phyloP scores from a whole-genome alignment of 768 basidiomycete species.

The Hericium alpestre region DNA sequence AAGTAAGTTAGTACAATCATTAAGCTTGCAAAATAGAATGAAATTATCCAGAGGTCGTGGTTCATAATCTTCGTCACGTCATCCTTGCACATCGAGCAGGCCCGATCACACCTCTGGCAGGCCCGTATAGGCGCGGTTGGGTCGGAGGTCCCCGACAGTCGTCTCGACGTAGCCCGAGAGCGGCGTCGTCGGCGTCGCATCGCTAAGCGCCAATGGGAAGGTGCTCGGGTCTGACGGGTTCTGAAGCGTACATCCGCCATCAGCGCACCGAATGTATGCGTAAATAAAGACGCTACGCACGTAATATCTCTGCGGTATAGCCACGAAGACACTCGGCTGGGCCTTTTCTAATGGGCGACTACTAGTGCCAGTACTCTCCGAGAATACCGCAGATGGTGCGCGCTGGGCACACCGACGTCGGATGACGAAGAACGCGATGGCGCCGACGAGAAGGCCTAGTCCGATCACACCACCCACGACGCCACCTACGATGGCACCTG shows the following conservation, averaged over 20 bases:
- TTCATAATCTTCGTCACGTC: too few relatives aligned
- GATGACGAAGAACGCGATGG: conserved; percentile 23
- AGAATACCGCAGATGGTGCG: background rate
- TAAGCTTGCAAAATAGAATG: too few relatives aligned
- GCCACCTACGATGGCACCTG: conserved; percentile 58
- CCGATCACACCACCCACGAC: conserved; percentile 43
- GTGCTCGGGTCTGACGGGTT: conserved; percentile 14
- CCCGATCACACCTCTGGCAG: background rate
- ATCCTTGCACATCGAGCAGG: too few relatives aligned
- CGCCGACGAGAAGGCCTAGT: conserved; percentile 31
- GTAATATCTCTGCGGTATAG: conserved; percentile 4
- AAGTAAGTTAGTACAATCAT: too few relatives aligned
- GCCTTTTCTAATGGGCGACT: too few relatives aligned
- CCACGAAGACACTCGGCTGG: background rate
- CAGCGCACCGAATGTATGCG: background rate
- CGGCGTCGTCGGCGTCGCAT: too few relatives aligned
- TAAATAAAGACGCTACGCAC: conserved; percentile 1
- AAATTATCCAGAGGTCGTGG: too few relatives aligned
- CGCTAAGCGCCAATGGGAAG: conserved; percentile 1
- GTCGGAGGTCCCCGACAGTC: background rate
- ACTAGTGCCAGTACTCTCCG: background rate
- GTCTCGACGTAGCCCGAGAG: too few relatives aligned
- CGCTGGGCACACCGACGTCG: conserved; percentile 13
- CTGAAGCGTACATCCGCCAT: background rate
- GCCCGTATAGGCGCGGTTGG: background rate